Conservation (phyloP, 1,284 basidiomycete species). For the Ustilago tritici region DNA sequence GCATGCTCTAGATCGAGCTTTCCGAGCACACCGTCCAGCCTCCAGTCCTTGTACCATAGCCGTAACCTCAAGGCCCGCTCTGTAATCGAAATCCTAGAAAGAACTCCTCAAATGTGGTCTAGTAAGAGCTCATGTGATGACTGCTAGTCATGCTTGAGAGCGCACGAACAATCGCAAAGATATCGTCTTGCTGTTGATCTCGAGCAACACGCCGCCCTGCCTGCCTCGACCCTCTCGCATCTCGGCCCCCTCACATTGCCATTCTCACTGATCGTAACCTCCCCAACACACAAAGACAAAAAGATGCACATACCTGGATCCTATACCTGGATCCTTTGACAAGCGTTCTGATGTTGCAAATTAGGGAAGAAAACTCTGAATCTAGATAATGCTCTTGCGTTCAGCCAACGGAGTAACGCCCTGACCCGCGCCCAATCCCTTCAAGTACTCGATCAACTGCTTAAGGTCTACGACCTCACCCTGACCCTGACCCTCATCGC, state of each 20-base stretch:
- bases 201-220: too few species aligned
- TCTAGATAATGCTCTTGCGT: slow-evolving; percentile 33
- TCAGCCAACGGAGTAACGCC: slow-evolving; percentile 21
- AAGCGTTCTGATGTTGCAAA: not conserved
- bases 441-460: slow-evolving; percentile 79
- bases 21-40: not conserved
- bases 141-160: too few species aligned
- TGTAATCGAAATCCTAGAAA: not conserved
- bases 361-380: not conserved
- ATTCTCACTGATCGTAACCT: too few species aligned
- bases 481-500: slow-evolving; percentile 75
- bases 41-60: slow-evolving; percentile 19
- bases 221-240: not conserved
- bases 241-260: not conserved
- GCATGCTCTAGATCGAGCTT: slow-evolving; percentile 20
- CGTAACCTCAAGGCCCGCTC: not conserved
- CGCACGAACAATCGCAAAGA: too few species aligned
- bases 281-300: too few species aligned
- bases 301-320: not conserved
- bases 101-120: not conserved
- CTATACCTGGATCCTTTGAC: not conserved
- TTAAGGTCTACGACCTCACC: slow-evolving; percentile 72
- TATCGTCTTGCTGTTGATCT: too few species aligned
- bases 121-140: too few species aligned
- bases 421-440: slow-evolving; percentile 48